Conservation (phyloP, 129 eudicot species). For the Escallonia rubra region DNA sequence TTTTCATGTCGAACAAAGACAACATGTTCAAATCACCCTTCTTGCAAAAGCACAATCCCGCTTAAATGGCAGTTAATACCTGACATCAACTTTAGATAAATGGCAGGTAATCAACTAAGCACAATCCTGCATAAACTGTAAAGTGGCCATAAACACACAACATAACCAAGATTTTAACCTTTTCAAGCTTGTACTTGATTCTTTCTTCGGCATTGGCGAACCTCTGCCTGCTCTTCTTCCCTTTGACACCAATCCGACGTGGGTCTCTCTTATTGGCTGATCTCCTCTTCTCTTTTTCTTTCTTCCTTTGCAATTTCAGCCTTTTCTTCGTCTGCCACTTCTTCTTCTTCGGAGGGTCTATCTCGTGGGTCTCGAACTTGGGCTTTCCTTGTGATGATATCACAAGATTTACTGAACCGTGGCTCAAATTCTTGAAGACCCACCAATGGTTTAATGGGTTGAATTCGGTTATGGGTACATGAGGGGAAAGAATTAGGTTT, state of each 20-base stretch:
- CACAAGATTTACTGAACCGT: conserved; percentile 42
- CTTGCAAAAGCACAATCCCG: too few species aligned
- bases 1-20: too few species aligned
- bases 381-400: conserved; percentile 42
- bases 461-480: not conserved
- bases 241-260: conserved; percentile 35
- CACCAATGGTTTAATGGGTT: conserved; percentile 9
- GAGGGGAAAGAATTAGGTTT: not conserved
- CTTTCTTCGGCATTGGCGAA: conserved; percentile 53
- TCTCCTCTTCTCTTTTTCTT: conserved; percentile 49
- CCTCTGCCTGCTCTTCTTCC: conserved; percentile 38
- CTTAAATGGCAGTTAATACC: too few species aligned
- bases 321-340: conserved; percentile 54
- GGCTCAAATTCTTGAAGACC: conserved; percentile 21
- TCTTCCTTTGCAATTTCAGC: conserved; percentile 37
- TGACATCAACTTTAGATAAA: too few species aligned
- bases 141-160: too few species aligned
- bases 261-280: conserved; percentile 55
- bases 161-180: conserved; percentile 12
- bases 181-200: conserved; percentile 46
- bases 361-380: conserved; percentile 46
- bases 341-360: conserved; percentile 48
- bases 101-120: too few species aligned
- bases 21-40: too few species aligned
- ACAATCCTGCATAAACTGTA: too few species aligned